Percentiles rank a stretch among this genome's conserved stretches.
Evolutionary conservation across 2,329 filamentous ascomycete genomes (phyloP).

Genomic region (Ophiostoma montium): DNA sequence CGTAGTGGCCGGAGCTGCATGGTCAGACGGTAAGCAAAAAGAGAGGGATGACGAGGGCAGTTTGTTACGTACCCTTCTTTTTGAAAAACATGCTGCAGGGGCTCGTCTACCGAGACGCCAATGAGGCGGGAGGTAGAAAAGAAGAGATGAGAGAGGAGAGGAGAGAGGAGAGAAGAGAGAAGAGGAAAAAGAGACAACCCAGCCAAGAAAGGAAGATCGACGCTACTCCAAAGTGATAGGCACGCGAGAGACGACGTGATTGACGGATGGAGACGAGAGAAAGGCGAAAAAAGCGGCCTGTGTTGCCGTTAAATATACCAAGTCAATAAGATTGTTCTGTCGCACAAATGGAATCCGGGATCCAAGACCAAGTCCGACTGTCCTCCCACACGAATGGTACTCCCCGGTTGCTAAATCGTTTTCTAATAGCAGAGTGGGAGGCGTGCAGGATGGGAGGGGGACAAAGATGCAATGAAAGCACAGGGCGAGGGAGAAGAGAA

Average conservation of each 20-base stretch:
- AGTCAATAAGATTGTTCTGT: neutral
- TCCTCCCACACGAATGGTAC: too few relatives aligned
- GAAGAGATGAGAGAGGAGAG: neutral
- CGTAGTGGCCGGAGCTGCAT: conserved; percentile 1
- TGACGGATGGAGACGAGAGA: too few relatives aligned
- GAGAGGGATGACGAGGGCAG: neutral
- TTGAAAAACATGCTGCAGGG: neutral
- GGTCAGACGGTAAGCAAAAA: neutral
- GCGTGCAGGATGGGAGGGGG: neutral
- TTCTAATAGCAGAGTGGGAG: too few relatives aligned
- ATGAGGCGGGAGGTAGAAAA: neutral
- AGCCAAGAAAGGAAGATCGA: conserved; percentile 2
- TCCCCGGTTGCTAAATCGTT: too few relatives aligned
- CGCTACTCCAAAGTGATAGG: conserved; percentile 2
- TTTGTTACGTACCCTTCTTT: neutral
- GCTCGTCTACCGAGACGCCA: neutral
- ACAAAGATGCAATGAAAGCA: neutral
- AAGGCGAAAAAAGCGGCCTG: neutral
- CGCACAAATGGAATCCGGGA: neutral
- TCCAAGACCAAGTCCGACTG: too few relatives aligned
- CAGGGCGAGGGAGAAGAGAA: neutral
- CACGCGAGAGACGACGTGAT: neutral
- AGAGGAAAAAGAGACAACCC: neutral
- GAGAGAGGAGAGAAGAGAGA: neutral
- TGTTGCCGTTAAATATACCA: neutral